Base-by-base conservation (phyloP, 2,329 filamentous ascomycete species). In the Aureobasidium sp. region DNA sequence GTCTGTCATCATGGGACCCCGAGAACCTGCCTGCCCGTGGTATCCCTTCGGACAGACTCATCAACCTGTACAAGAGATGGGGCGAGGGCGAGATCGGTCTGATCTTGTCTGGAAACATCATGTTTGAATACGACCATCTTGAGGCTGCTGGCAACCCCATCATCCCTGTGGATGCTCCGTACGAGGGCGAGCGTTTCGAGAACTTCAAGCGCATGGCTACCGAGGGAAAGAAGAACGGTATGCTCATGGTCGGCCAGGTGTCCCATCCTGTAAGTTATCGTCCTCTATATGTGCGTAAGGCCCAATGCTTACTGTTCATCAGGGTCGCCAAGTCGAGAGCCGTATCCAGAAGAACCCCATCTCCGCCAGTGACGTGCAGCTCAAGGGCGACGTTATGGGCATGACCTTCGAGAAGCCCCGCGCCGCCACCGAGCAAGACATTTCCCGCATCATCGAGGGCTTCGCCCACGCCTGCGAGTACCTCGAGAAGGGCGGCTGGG, bases 391-490 rank as follows among this genome's bases (percentile, higher is more conserved):
- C 20, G 57, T 71, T 36, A 78, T 79, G 75, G 79, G 79, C 64
- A 71, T 80, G 77, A 75, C 70, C 0, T 85, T 84, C 64, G 81
- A 74, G 3, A 80, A 81, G 69, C 83, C 83, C 0, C 78, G 78
- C 42, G 76, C 81, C 1, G 82, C 81, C 31, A 81, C 79, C 0
- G 73, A 80, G 27, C 75, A 77, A 15, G 84, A 87, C 53, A 84
- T 89, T 66, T 70, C 77, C 41, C 69, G 74, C 15, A 70, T 89
- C n/a, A 78, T 86, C n/a, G 78, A 83, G 25, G 79, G 79, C 2
- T 89, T 86, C 67, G 82, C 82, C 0, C 81, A 87, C 67, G 79
- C 84, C 0, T 84, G 84, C 0, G 81, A 84, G 67, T 88, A 81
- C 65, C 74, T 84, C 5, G 79, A 87, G 63, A 83, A 83, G 69